A percentile compares a stretch with the other conserved stretches of the same genome.
These are phyloP conservation scores for Ilex paraguariensis DNA, from an alignment of 305 asterid genomes.

Conservation along the genomic window DNA sequence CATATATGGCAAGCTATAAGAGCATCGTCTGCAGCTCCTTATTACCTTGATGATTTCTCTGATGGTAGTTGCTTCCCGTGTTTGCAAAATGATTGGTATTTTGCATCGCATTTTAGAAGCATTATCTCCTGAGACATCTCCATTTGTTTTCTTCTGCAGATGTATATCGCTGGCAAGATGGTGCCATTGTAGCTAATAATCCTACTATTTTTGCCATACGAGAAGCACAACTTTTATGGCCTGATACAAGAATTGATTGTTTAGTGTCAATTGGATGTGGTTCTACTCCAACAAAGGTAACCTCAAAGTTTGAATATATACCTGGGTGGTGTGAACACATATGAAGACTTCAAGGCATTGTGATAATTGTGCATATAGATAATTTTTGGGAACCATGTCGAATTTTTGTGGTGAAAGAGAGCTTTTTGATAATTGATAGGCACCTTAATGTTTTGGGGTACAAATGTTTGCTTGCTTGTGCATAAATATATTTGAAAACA, in stretches of 20 bases:
- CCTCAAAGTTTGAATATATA: neutral
- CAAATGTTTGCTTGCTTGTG: too few relatives aligned
- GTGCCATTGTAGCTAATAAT: constrained; percentile 98
- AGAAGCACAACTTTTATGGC: constrained; percentile 98
- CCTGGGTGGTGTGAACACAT: too few relatives aligned
- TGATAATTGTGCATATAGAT: too few relatives aligned
- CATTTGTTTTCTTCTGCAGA: constrained; percentile 36
- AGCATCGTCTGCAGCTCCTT: constrained; percentile 99
- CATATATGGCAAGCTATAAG: constrained; percentile 96
- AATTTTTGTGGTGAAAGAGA: too few relatives aligned
- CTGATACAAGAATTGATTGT: constrained; percentile 92
- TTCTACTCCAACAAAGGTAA: constrained; percentile 95
- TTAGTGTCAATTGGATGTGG: constrained; percentile 97
- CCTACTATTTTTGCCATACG: constrained; percentile 92
- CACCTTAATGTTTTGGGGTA: too few relatives aligned
- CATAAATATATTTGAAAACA: too few relatives aligned
- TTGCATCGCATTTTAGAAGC: constrained; percentile 2
- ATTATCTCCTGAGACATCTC: constrained; percentile 5
- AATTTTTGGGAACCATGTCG: too few relatives aligned
- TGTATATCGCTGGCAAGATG: constrained; percentile 95
- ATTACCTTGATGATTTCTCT: constrained; percentile 96
- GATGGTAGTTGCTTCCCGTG: constrained; percentile 57
- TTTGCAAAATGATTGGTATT: constrained; percentile 10
- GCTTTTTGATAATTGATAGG: too few relatives aligned
- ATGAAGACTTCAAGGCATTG: too few relatives aligned